These are phyloP conservation scores for Nicotiana sylvestris DNA, from an alignment of 257 asterid species.

Conservation along the genomic window DNA sequence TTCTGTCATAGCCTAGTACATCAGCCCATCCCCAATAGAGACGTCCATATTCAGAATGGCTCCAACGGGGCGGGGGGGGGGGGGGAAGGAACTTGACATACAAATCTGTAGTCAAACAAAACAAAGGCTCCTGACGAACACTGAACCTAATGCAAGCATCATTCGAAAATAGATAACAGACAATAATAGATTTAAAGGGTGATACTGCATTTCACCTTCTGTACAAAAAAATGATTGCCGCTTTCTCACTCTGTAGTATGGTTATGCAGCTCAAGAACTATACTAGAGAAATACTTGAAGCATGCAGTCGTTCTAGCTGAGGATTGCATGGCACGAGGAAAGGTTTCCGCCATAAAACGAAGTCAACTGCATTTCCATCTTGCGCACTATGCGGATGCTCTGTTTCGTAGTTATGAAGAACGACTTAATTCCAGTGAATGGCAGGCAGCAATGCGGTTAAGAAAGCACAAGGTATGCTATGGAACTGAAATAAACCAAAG, in stretches of 20 bases:
- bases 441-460: constrained; percentile 84
- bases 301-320: constrained; percentile 86
- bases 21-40: neutral
- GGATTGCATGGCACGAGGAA: constrained; percentile 45
- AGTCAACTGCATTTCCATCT: constrained; percentile 97
- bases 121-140: neutral
- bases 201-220: neutral
- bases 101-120: neutral
- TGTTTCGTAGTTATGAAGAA: constrained; percentile 89
- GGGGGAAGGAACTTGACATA: neutral
- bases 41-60: neutral
- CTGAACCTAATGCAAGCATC: neutral
- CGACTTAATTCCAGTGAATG: constrained; percentile 91
- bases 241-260: constrained; percentile 17
- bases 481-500: constrained; percentile 1
- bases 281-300: constrained; percentile 88
- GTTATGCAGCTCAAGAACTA: constrained; percentile 79
- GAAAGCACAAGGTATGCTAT: constrained; percentile 69
- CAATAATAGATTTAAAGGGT: neutral
- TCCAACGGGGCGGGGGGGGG: neutral
- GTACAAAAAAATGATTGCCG: neutral
- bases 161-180: neutral
- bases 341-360: constrained; percentile 57
- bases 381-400: constrained; percentile 96
- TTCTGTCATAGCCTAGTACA: neutral